phyloP scores from a whole-genome alignment of 768 basidiomycete genomes.

The Boletus patriciae region DNA sequence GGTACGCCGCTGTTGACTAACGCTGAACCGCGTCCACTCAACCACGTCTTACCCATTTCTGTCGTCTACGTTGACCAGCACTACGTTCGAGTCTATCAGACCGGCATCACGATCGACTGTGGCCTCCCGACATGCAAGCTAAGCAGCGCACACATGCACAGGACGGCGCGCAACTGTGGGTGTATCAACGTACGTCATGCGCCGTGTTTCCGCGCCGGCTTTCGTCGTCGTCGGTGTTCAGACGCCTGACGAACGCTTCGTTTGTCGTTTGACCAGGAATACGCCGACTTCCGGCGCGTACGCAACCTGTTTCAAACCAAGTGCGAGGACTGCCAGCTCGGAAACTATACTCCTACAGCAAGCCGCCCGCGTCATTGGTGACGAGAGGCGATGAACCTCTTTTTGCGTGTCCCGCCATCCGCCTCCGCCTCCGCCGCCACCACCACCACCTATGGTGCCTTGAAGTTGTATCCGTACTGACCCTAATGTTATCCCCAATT shows the following conservation, averaged over 20 bases:
- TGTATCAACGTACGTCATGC: slow-evolving; percentile 50
- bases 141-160: slow-evolving; percentile 61
- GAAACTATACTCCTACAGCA: slow-evolving; percentile 32
- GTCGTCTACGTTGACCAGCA: slow-evolving; percentile 42
- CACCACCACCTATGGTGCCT: slow-evolving; percentile 3
- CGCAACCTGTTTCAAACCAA: slow-evolving; percentile 64
- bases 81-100: slow-evolving; percentile 62
- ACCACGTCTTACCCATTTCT: background rate
- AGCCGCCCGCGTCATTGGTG: slow-evolving; percentile 26
- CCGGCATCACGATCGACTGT: slow-evolving; percentile 61
- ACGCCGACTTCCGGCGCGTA: slow-evolving; percentile 53
- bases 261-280: slow-evolving; percentile 28
- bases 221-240: too few species aligned
- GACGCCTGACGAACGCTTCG: background rate
- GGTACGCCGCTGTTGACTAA: slow-evolving; percentile 24
- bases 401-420: background rate
- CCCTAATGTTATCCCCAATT: background rate
- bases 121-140: slow-evolving; percentile 47
- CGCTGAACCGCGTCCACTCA: slow-evolving; percentile 4
- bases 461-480: background rate
- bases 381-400: background rate
- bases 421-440: slow-evolving; percentile 5
- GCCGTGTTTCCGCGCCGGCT: too few species aligned
- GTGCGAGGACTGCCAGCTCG: slow-evolving; percentile 56
- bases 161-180: slow-evolving; percentile 53